These are phyloP conservation scores for Colletotrichum gloeosporioides DNA, from an alignment of 2,329 filamentous ascomycete genomes.

Conservation along the genomic window DNA sequence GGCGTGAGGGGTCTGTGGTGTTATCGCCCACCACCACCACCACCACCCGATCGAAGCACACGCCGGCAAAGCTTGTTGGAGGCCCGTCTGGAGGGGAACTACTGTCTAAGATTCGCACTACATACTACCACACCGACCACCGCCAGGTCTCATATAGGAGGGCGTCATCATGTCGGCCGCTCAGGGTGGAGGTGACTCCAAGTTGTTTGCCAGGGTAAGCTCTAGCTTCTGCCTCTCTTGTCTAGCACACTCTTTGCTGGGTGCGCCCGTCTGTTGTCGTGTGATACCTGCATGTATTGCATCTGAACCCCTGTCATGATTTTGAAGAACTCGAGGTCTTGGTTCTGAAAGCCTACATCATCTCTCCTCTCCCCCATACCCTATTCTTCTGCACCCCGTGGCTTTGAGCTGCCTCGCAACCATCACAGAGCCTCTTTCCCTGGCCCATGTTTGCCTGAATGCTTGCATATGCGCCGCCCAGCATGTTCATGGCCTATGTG, in stretches of 20 bases:
- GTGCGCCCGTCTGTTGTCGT: neutral
- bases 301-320: neutral
- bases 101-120: conserved; percentile 2
- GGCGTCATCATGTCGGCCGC: conserved; percentile 56
- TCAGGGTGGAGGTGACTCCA: conserved; percentile 87
- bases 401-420: neutral
- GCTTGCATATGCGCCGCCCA: conserved; percentile 27
- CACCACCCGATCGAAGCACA: neutral
- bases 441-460: neutral
- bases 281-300: neutral
- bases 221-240: conserved; percentile 2
- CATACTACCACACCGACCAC: neutral
- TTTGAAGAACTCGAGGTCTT: neutral
- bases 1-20: conserved; percentile 23
- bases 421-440: neutral
- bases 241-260: neutral
- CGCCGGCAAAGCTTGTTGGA: conserved; percentile 3
- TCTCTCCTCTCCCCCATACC: neutral
- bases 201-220: conserved; percentile 96
- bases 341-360: neutral
- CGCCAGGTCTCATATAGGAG: neutral
- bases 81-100: neutral
- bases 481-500: conserved; percentile 61
- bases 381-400: neutral
- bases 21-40: conserved; percentile 19